These are phyloP conservation scores for Paecilomyces formosus DNA, from an alignment of 2,329 filamentous ascomycete species.

Conservation along the genomic window DNA sequence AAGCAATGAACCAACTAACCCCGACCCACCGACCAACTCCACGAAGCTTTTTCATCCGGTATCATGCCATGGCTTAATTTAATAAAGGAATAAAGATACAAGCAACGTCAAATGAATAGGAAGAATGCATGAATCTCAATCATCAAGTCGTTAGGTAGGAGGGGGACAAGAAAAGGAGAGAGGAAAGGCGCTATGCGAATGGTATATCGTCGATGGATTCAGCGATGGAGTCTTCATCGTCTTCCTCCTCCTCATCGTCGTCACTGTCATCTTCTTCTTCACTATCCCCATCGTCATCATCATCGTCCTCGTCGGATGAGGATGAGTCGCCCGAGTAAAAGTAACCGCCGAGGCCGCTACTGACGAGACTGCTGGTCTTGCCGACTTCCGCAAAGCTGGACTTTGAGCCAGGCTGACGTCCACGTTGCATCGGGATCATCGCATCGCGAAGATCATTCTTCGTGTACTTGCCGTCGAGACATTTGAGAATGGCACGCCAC, in stretches of 20 bases:
- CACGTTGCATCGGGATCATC: constrained; percentile 19
- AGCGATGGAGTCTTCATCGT: constrained; percentile 6
- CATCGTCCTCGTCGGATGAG: constrained; percentile 7
- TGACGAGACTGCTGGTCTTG: constrained; percentile 34
- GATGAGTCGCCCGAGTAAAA: constrained; percentile 11
- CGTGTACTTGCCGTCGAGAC: constrained; percentile 29
- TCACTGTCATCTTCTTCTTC: neutral
- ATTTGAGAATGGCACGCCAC: constrained; percentile 40
- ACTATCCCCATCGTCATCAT: constrained; percentile 8
- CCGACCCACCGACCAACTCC: too few species aligned
- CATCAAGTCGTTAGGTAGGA: neutral
- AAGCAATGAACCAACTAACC: too few species aligned
- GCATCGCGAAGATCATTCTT: constrained; percentile 17
- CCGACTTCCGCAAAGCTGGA: constrained; percentile 23
- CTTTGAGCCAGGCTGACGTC: constrained; percentile 14
- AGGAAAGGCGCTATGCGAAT: neutral
- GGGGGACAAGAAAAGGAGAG: neutral
- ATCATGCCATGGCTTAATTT: neutral
- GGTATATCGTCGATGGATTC: neutral
- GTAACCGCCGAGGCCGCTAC: constrained; percentile 24
- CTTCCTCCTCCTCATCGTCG: constrained; percentile 3
- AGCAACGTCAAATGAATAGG: neutral
- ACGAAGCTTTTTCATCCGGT: neutral
- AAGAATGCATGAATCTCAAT: neutral
- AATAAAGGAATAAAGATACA: neutral